A percentile compares a stretch with the other conserved stretches of the same genome.
These are phyloP conservation scores for Candida chauliodis DNA, from an alignment of 805 yeast genomes.

Conservation along the genomic window DNA sequence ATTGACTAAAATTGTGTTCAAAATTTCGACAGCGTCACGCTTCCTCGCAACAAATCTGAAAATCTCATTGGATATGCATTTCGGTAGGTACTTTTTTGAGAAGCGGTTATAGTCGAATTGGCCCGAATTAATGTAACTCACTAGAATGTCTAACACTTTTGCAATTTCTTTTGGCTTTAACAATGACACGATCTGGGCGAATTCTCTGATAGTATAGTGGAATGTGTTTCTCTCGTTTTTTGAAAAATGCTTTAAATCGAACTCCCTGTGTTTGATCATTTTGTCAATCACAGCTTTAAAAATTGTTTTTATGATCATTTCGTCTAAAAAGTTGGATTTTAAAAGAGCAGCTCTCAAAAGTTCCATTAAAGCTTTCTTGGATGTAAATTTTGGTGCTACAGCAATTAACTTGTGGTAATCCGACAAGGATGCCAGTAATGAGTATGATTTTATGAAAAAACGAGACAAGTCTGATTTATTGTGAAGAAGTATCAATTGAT, in stretches of 20 bases:
- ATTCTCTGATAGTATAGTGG: slow-evolving; percentile 23
- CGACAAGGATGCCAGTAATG: neutral
- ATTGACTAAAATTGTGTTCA: neutral
- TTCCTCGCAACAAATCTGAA: slow-evolving; percentile 10
- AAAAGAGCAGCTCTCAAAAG: slow-evolving; percentile 8
- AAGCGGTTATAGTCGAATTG: slow-evolving; percentile 1
- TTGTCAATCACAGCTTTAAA: slow-evolving; percentile 4
- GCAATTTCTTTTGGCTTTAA: slow-evolving; percentile 17
- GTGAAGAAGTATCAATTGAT: neutral
- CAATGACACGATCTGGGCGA: slow-evolving; percentile 27
- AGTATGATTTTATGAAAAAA: neutral
- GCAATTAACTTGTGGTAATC: neutral
- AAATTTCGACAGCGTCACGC: slow-evolving; percentile 9
- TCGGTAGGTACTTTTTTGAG: slow-evolving; percentile 3
- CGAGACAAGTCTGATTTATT: neutral
- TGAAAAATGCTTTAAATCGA: neutral
- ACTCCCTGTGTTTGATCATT: neutral
- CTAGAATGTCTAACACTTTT: slow-evolving; percentile 9
- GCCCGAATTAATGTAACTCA: neutral
- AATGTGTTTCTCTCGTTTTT: slow-evolving; percentile 8
- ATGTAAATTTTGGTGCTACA: neutral
- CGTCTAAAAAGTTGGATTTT: slow-evolving; percentile 3
- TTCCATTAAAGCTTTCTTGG: slow-evolving; percentile 9
- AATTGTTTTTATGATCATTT: neutral
- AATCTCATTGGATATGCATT: slow-evolving; percentile 6